Conservation (phyloP, 768 basidiomycete species). For the Pulveroboletus sp. region DNA sequence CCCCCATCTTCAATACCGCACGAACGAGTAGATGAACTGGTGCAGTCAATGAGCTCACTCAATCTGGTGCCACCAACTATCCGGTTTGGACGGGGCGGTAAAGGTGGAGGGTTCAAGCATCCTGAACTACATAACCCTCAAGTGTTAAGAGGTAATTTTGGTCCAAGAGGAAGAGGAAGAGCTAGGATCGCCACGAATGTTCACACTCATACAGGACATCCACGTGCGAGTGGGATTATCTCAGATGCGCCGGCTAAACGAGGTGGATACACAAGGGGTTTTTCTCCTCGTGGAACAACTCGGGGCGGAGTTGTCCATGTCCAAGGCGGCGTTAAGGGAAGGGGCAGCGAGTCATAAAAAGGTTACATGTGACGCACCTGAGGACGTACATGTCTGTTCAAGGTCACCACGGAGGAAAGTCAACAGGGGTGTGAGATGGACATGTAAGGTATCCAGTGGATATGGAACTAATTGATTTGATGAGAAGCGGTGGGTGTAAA, state of each 20-base stretch:
- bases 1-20: constrained; percentile 15
- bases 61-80: constrained; percentile 65
- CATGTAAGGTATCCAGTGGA: not conserved
- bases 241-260: not conserved
- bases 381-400: not conserved
- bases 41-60: constrained; percentile 43
- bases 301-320: constrained; percentile 9
- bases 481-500: not conserved
- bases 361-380: not conserved
- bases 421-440: not conserved
- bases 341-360: constrained; percentile 10
- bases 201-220: constrained; percentile 11
- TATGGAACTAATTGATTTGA: not conserved
- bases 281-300: constrained; percentile 8
- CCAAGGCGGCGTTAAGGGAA: constrained; percentile 7
- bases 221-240: constrained; percentile 3
- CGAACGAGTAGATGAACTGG: constrained; percentile 42
- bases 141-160: constrained; percentile 25
- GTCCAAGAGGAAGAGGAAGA: constrained; percentile 30
- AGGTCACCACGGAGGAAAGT: not conserved
- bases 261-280: constrained; percentile 9
- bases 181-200: constrained; percentile 24
- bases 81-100: constrained; percentile 70
- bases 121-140: constrained; percentile 31
- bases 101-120: constrained; percentile 46